Evolutionary conservation across 2,329 filamentous ascomycete species (phyloP).

Genomic region (Colletotrichum falcatum): DNA sequence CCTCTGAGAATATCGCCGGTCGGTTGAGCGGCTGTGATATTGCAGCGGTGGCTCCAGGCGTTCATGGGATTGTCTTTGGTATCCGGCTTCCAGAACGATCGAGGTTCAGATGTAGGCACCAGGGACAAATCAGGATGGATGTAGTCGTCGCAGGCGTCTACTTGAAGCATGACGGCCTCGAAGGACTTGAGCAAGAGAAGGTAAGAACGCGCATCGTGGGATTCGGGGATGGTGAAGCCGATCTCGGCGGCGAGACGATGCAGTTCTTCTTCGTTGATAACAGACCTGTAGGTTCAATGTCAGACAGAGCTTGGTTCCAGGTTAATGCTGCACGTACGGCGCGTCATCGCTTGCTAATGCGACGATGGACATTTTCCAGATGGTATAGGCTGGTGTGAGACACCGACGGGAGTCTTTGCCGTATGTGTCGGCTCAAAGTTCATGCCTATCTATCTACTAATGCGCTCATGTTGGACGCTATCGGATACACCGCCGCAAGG

Average conservation of each 20-base stretch:
- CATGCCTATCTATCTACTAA: not conserved
- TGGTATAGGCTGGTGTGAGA: not conserved
- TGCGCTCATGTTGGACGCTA: not conserved
- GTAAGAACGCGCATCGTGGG: constrained; percentile 20
- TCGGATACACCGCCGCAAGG: not conserved
- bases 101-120: constrained; percentile 44
- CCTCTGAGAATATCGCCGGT: constrained; percentile 45
- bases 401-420: not conserved
- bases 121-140: not conserved
- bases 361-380: not conserved
- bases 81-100: constrained; percentile 33
- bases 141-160: constrained; percentile 50
- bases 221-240: constrained; percentile 15
- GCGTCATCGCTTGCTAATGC: not conserved
- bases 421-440: not conserved
- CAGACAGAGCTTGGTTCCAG: not conserved
- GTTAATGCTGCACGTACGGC: not conserved
- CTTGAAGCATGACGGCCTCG: constrained; percentile 46
- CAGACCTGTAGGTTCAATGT: not conserved
- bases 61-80: constrained; percentile 54
- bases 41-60: constrained; percentile 55
- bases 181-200: constrained; percentile 22
- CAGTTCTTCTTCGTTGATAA: not conserved
- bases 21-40: constrained; percentile 41
- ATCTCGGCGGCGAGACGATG: not conserved